Conservation (phyloP, 116 monocot genomes). For the Thalassia testudinum region DNA sequence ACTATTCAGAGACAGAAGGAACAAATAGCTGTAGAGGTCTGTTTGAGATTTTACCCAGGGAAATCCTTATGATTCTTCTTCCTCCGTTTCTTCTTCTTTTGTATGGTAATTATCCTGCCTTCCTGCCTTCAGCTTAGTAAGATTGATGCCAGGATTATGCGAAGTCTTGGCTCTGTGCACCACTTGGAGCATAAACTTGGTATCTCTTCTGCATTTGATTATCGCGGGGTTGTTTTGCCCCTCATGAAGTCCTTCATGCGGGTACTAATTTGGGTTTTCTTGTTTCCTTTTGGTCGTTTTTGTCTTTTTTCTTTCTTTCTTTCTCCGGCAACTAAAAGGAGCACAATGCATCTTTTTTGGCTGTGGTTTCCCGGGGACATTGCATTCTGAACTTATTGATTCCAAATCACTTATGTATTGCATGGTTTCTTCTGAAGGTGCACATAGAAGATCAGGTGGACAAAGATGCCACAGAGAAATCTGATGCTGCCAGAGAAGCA, state of each 20-base stretch:
- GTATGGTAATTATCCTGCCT: too few species aligned
- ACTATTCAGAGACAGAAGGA: constrained; percentile 69
- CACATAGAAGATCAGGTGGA: constrained; percentile 73
- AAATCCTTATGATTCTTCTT: too few species aligned
- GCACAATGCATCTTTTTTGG: too few species aligned
- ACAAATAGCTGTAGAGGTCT: constrained; percentile 54
- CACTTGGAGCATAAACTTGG: constrained; percentile 75
- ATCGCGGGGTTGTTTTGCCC: constrained; percentile 56
- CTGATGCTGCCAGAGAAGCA: constrained; percentile 88
- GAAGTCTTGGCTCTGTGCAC: constrained; percentile 37
- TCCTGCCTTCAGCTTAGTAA: constrained; percentile 45
- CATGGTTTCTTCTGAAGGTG: constrained; percentile 20
- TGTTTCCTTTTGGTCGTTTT: background rate
- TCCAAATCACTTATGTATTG: background rate
- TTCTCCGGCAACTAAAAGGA: too few species aligned
- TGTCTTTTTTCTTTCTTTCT: background rate
- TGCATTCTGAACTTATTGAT: too few species aligned
- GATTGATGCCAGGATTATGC: constrained; percentile 77
- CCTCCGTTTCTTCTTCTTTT: background rate
- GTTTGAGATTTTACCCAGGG: background rate
- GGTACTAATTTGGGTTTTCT: too few species aligned
- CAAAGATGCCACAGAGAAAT: constrained; percentile 83
- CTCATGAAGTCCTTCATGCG: constrained; percentile 70
- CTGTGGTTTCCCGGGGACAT: too few species aligned
- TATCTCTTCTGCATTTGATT: constrained; percentile 57